Evolutionary conservation across 2,329 filamentous ascomycete genomes (phyloP).

Genomic region (Geosmithia putterillii): DNA sequence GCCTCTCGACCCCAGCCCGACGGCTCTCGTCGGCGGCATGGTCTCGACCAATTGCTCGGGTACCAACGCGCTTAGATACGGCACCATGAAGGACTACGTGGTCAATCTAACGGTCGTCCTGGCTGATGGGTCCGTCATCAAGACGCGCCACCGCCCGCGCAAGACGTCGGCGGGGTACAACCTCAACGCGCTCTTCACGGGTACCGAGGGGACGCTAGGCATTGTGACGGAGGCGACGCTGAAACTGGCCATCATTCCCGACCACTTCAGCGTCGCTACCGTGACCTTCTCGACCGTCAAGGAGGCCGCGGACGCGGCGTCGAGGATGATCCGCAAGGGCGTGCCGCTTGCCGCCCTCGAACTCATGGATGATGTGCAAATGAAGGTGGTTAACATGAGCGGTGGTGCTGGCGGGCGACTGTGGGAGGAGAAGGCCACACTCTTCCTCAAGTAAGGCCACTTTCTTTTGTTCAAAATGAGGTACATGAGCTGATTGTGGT

Average conservation of each 20-base stretch:
- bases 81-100: constrained; percentile 68
- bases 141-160: constrained; percentile 52
- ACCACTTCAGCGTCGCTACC: constrained; percentile 52
- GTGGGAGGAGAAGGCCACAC: constrained; percentile 58
- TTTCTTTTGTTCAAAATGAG: not conserved
- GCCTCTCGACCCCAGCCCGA: constrained; percentile 57
- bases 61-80: constrained; percentile 51
- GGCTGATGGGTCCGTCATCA: constrained; percentile 53
- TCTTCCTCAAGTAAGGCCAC: constrained; percentile 51
- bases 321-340: constrained; percentile 49
- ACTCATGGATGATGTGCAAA: constrained; percentile 51
- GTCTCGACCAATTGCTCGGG: constrained; percentile 56
- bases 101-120: constrained; percentile 60
- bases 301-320: constrained; percentile 51
- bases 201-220: constrained; percentile 59
- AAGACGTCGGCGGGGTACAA: constrained; percentile 65
- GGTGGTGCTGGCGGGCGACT: constrained; percentile 43
- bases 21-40: constrained; percentile 45
- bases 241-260: constrained; percentile 52
- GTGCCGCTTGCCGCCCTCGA: constrained; percentile 56
- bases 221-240: constrained; percentile 60
- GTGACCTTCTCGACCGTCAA: constrained; percentile 47
- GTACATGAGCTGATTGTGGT: not conserved
- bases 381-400: constrained; percentile 53
- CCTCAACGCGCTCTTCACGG: constrained; percentile 55